Base-by-base conservation (phyloP, 1,284 basidiomycete genomes). In the Sanghuangporus sanghuang region DNA sequence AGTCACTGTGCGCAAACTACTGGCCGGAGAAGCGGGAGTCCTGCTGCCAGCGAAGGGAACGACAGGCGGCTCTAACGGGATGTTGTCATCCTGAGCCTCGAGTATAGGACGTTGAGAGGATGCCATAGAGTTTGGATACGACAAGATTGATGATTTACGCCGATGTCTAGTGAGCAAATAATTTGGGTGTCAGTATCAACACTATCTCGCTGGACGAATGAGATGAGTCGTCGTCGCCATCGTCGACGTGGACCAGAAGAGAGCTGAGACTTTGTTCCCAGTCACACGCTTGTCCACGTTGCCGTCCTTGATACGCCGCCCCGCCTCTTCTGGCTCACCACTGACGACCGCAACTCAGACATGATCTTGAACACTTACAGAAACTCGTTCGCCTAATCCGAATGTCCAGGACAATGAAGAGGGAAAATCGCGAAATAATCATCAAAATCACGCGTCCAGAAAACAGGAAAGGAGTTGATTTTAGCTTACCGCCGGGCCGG, bases 41-140 rank as follows among this genome's bases (percentile, higher is more conserved):
- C 48, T n/a, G 18, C 36, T 38, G 32, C 56, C 56, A n/a, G 62
- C 49, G 62, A 63, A 63, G 18, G 62, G 62, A 1, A 49, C 62
- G 18, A 21, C 9, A 18, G 62, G 62, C 6, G 62, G 62, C 21
- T 63, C 62, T 38, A 63, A 52, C 11, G 32, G 21, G 38, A 53
- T 36, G 32, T 27, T 38, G 16, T 18, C 27, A 39, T 58, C 62
- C 23, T 58, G 38, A 46, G 44, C 62, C 16, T 35, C 48, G 32
- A 64, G 58, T 9, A 64, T 60, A 53, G 60, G 63, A n/a, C 53
- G 63, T 23, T 59, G 57, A 9, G 58, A 60, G 42, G 63, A 55
- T 8, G 63, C 63, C 14, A 64, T 36, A 4, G 63, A 60, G 57
- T 55, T 57, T 2, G 52, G 21, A 36, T 59, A 48, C 3, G 46